A percentile compares a stretch with the other conserved stretches of the same genome.
Evolutionary conservation across 1,284 basidiomycete genomes (phyloP).

Genomic region (Fomitopsis betulina): DNA sequence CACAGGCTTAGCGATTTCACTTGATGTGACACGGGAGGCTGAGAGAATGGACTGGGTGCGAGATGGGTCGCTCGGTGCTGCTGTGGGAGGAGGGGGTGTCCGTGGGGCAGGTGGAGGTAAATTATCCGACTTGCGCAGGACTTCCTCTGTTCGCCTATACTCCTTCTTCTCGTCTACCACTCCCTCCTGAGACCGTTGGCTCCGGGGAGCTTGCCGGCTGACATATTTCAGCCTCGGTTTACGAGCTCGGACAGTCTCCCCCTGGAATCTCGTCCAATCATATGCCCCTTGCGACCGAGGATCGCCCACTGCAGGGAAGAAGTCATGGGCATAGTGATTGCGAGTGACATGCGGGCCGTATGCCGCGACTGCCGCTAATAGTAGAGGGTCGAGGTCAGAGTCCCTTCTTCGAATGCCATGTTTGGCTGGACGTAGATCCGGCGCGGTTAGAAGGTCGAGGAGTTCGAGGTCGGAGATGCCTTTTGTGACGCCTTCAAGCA

Average conservation of each 20-base stretch:
- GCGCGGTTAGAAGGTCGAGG: conserved; percentile 50
- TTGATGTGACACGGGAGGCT: neutral
- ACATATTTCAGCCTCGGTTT: conserved; percentile 49
- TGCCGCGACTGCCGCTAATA: conserved; percentile 66
- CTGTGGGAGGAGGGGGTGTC: neutral
- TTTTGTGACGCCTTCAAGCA: conserved; percentile 12
- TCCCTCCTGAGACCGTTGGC: conserved; percentile 41
- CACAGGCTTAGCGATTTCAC: neutral
- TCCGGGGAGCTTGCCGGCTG: conserved; percentile 69
- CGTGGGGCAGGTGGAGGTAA: conserved; percentile 17
- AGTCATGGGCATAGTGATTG: conserved; percentile 73
- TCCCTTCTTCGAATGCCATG: conserved; percentile 47
- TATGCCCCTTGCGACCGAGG: conserved; percentile 48
- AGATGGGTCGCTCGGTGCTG: neutral
- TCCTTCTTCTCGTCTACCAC: conserved; percentile 21
- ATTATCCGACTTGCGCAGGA: conserved; percentile 21
- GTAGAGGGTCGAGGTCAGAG: conserved; percentile 65
- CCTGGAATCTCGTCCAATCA: conserved; percentile 53
- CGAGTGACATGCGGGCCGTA: conserved; percentile 70
- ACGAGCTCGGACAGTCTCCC: conserved; percentile 35
- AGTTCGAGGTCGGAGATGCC: conserved; percentile 40
- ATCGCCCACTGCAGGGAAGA: conserved; percentile 55
- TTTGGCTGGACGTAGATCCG: conserved; percentile 32
- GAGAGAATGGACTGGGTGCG: neutral
- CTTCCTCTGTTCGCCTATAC: conserved; percentile 15